Conservation (phyloP, 345 rosid genomes). For the Eucalyptus sp. region DNA sequence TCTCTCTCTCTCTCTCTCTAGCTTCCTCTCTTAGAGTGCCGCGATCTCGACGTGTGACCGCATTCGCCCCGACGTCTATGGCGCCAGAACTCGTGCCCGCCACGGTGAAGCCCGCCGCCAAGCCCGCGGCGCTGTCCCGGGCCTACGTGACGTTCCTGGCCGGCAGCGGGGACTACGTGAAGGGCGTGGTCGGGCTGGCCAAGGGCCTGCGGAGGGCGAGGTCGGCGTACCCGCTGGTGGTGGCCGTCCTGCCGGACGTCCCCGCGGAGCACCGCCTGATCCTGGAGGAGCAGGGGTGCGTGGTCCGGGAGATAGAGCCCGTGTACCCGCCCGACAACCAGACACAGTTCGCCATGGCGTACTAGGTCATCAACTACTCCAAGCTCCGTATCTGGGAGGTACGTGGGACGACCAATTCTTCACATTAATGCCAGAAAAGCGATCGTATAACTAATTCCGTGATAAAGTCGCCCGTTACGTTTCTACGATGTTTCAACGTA, state of each 20-base stretch:
- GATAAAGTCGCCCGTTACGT: not conserved
- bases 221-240: conserved; percentile 60
- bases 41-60: too few relatives aligned
- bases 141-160: conserved; percentile 84
- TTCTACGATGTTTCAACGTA: not conserved
- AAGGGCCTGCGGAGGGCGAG: conserved; percentile 70
- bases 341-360: conserved; percentile 80
- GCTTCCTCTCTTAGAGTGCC: too few relatives aligned
- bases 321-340: conserved; percentile 77
- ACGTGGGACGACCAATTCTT: not conserved
- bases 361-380: conserved; percentile 87
- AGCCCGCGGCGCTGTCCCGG: conserved; percentile 7
- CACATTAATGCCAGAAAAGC: not conserved
- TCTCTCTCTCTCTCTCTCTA: too few relatives aligned
- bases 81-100: conserved; percentile 44
- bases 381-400: conserved; percentile 98
- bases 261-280: conserved; percentile 71
- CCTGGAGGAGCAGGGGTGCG: conserved; percentile 55
- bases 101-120: conserved; percentile 7
- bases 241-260: conserved; percentile 74
- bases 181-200: conserved; percentile 76
- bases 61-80: conserved; percentile 11
- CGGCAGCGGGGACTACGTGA: conserved; percentile 67
- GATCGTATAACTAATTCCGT: not conserved
- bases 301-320: conserved; percentile 74